A percentile compares a stretch with the other conserved stretches of the same genome.
phyloP scores from a whole-genome alignment of 306 rosid genomes.

The Betula pendula region DNA sequence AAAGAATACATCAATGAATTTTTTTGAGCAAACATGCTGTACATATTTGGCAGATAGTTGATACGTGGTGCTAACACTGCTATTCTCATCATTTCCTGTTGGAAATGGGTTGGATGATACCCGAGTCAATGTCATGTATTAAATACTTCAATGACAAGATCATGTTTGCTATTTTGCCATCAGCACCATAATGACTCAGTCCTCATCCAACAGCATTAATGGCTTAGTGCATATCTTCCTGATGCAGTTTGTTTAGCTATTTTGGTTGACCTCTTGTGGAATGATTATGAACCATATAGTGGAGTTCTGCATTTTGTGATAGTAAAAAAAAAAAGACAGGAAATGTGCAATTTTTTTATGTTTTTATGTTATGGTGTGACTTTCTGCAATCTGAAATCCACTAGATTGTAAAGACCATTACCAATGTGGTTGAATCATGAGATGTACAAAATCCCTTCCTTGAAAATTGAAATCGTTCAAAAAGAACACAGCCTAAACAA shows the following conservation, averaged over 20 bases:
- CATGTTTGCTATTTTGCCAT: not conserved
- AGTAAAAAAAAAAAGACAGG: not conserved
- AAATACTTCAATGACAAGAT: not conserved
- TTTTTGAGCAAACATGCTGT: not conserved
- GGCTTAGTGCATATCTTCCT: not conserved
- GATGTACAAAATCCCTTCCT: not conserved
- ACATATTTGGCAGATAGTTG: not conserved
- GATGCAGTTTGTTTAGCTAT: not conserved
- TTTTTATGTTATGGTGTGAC: not conserved
- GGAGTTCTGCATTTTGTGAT: conserved; percentile 1
- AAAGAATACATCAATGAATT: not conserved
- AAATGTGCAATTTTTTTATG: not conserved
- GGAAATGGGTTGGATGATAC: not conserved
- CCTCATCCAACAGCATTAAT: not conserved
- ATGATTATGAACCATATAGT: not conserved
- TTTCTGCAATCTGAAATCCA: not conserved
- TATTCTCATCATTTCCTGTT: not conserved
- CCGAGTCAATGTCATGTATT: not conserved
- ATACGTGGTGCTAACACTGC: not conserved
- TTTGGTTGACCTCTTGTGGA: not conserved
- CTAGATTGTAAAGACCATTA: not conserved
- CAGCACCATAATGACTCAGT: not conserved
- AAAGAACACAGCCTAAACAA: not conserved
- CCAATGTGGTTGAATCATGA: not conserved
- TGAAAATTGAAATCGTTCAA: not conserved